Evolutionary conservation across 2,329 filamentous ascomycete genomes (phyloP).

Genomic region (Pyrenophora graminea): DNA sequence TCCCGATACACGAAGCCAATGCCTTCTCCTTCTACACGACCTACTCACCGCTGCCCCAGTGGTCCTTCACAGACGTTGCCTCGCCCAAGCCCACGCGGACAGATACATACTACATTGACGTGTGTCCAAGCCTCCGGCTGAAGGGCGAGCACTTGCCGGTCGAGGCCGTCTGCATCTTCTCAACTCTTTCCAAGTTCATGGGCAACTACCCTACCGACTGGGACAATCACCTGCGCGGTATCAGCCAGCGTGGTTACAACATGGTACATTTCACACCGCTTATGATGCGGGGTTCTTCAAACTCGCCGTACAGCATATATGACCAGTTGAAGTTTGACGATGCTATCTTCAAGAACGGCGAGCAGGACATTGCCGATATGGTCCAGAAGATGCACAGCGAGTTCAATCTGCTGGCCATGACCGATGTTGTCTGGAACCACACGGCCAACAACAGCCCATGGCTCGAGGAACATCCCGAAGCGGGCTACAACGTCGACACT

Average conservation of each 20-base stretch:
- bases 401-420: constrained; percentile 82
- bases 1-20: constrained; percentile 80
- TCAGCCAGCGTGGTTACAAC: constrained; percentile 92
- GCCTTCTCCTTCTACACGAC: constrained; percentile 95
- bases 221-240: constrained; percentile 85
- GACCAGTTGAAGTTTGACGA: constrained; percentile 90
- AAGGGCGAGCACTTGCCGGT: constrained; percentile 76
- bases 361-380: constrained; percentile 77
- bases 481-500: constrained; percentile 90
- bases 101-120: constrained; percentile 87
- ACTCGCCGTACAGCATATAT: constrained; percentile 96
- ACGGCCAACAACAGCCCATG: constrained; percentile 94
- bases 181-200: constrained; percentile 97
- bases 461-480: constrained; percentile 92
- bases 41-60: constrained; percentile 82
- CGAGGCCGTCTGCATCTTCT: constrained; percentile 88
- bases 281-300: constrained; percentile 84
- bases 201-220: constrained; percentile 87
- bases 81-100: constrained; percentile 68
- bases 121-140: constrained; percentile 78
- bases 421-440: constrained; percentile 97
- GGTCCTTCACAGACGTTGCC: constrained; percentile 63
- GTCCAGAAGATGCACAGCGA: constrained; percentile 81
- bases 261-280: constrained; percentile 98
- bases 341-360: constrained; percentile 78